Percentiles rank a stretch among this genome's conserved stretches.
phyloP scores from a whole-genome alignment of 1,284 basidiomycete genomes.

The Cronartium ribicola region DNA sequence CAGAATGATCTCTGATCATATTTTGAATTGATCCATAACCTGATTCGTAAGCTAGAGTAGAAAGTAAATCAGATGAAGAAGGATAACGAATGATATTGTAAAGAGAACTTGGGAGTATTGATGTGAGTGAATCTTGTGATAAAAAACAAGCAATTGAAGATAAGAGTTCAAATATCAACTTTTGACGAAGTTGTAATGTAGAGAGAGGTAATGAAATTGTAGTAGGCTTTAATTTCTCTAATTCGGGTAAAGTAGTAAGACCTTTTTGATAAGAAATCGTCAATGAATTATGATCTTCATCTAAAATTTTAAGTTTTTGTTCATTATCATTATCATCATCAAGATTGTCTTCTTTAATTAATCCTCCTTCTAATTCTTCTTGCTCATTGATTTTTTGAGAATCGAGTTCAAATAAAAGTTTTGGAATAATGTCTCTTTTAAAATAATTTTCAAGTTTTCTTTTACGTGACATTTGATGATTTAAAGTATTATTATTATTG shows the following conservation, averaged over 20 bases:
- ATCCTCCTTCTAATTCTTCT: background rate
- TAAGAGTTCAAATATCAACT: background rate
- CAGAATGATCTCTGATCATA: background rate
- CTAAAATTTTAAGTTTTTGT: no score
- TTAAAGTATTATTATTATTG: no score
- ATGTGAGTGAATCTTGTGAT: no score
- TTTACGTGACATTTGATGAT: no score
- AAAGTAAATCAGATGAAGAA: no score
- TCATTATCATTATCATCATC: no score
- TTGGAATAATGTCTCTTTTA: no score
- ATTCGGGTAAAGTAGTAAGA: background rate
- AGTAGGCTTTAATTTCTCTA: background rate
- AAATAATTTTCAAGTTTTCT: no score
- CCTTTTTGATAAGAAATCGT: background rate
- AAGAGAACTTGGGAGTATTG: no score
- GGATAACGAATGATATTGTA: no score
- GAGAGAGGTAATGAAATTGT: background rate
- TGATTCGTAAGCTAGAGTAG: background rate
- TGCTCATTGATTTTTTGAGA: background rate
- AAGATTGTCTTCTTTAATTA: no score
- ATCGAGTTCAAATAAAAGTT: no score
- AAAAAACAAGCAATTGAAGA: background rate
- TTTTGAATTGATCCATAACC: background rate
- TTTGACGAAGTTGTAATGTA: background rate
- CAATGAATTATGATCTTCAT: background rate